Conservation (phyloP, 306 rosid species). For the Cicer pinnatifidum region DNA sequence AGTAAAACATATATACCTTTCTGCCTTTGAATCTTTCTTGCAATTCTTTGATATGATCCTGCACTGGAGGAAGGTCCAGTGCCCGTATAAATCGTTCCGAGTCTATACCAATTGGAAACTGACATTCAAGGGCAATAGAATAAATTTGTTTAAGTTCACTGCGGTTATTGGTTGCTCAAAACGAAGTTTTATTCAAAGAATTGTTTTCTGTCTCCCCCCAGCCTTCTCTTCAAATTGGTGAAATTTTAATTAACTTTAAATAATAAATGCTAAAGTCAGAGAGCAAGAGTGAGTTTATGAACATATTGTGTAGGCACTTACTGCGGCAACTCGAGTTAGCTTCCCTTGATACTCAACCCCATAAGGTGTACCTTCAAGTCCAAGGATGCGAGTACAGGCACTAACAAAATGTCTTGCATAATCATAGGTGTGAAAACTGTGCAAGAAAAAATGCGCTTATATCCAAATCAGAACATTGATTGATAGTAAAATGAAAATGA, state of each 20-base stretch:
- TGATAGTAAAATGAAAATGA: constrained; percentile 23
- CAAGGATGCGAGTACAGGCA: constrained; percentile 97
- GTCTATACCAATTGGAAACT: constrained; percentile 99
- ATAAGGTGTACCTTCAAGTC: constrained; percentile 94
- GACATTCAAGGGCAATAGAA: constrained; percentile 45
- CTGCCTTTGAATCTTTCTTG: constrained; percentile 87
- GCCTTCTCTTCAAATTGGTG: neutral
- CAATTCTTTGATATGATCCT: constrained; percentile 76
- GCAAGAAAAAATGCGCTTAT: constrained; percentile 37
- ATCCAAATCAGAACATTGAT: constrained; percentile 39
- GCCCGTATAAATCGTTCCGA: constrained; percentile 82
- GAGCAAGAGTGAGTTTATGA: constrained; percentile 25
- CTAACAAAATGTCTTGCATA: constrained; percentile 98
- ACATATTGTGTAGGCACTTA: constrained; percentile 44
- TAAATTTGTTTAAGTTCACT: constrained; percentile 30
- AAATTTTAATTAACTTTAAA: constrained; percentile 7
- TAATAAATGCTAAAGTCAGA: constrained; percentile 9
- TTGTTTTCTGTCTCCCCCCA: neutral
- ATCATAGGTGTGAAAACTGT: constrained; percentile 95
- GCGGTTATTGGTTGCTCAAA: constrained; percentile 11
- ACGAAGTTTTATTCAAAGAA: constrained; percentile 45
- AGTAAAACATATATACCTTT: constrained; percentile 59
- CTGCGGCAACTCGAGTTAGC: constrained; percentile 97
- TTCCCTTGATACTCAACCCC: constrained; percentile 98
- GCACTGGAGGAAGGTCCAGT: constrained; percentile 78